These are phyloP conservation scores for Vachellia collinsii DNA, from an alignment of 306 rosid species.

Conservation along the genomic window DNA sequence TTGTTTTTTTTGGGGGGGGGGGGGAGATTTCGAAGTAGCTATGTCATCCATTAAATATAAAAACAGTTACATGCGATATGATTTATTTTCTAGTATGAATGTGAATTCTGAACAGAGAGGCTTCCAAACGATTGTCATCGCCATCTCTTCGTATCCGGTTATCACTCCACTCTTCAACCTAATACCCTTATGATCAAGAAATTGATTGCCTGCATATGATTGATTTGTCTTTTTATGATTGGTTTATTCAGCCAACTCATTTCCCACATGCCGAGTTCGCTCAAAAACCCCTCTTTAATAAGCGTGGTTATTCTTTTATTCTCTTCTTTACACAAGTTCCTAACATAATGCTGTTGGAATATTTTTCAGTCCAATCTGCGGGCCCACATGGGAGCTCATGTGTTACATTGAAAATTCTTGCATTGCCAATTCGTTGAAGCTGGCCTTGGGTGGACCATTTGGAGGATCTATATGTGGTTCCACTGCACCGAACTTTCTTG, in stretches of 20 bases:
- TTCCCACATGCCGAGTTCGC: no score
- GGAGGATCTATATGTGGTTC: slow-evolving; percentile 22
- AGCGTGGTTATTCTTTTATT: no score
- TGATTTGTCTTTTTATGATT: no score
- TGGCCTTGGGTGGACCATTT: slow-evolving; percentile 39
- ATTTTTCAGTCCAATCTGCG: no score
- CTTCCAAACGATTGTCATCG: not conserved
- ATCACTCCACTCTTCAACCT: no score
- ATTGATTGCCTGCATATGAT: no score
- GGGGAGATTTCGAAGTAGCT: not conserved
- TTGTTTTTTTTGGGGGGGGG: no score
- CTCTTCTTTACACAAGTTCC: no score
- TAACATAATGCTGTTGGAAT: no score
- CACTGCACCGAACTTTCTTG: slow-evolving; percentile 53
- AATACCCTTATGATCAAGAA: no score
- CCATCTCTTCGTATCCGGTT: not conserved
- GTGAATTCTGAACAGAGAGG: not conserved
- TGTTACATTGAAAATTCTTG: slow-evolving; percentile 66
- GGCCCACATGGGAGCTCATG: slow-evolving; percentile 32
- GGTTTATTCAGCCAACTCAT: no score
- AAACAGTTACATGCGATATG: not conserved
- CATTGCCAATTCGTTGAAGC: slow-evolving; percentile 58
- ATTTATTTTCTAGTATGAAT: not conserved
- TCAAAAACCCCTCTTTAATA: no score
- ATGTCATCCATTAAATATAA: not conserved